phyloP scores from a whole-genome alignment of 1,284 basidiomycete genomes.

The Ceratobasidium sp. region DNA sequence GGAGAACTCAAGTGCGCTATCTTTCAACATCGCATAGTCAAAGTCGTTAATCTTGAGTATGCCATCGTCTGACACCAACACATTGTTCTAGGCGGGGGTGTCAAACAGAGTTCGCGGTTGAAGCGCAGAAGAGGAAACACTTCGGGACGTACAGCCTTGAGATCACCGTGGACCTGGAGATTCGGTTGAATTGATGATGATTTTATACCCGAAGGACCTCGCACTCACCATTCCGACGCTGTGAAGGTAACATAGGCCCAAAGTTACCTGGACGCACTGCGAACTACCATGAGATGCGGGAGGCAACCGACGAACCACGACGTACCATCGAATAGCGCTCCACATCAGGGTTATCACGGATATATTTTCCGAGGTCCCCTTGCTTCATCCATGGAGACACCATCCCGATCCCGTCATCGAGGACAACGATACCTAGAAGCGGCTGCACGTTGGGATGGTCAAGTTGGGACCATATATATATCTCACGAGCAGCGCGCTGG shows the following conservation, averaged over 20 bases:
- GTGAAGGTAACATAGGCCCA: not conserved
- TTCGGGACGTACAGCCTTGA: not conserved
- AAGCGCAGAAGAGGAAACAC: too few species aligned
- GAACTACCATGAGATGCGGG: not conserved
- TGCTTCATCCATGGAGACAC: slow-evolving; percentile 20
- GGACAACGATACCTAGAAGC: not conserved
- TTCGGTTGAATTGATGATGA: not conserved
- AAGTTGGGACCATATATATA: slow-evolving; percentile 8
- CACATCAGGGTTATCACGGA: not conserved
- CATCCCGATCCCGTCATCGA: not conserved
- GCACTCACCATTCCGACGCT: not conserved
- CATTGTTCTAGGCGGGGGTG: too few species aligned
- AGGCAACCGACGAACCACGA: not conserved
- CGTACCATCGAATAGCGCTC: slow-evolving; percentile 10
- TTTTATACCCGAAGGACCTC: not conserved
- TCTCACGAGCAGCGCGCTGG: slow-evolving; percentile 4
- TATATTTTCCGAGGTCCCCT: not conserved
- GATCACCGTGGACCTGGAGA: slow-evolving; percentile 5
- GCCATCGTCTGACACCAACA: too few species aligned
- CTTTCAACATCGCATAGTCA: too few species aligned
- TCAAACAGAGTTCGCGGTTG: too few species aligned
- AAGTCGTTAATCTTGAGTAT: too few species aligned
- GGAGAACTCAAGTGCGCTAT: too few species aligned
- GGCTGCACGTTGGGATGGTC: not conserved
- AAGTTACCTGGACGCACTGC: not conserved